Base-by-base conservation (phyloP, 768 basidiomycete genomes). In the Russula emetica region DNA sequence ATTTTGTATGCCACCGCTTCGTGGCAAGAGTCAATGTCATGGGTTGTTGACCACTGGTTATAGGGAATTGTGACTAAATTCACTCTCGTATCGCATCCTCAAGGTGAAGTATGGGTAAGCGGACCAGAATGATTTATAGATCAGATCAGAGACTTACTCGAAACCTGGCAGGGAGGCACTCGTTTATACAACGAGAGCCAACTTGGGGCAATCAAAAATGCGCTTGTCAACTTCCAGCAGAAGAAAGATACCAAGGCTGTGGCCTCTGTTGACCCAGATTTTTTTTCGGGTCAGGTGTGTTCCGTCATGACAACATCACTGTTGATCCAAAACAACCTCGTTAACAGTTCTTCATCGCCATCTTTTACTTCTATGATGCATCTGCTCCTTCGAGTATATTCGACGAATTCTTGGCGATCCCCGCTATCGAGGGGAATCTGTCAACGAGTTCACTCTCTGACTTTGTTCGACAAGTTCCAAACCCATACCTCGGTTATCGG, bases 301-400 rank as follows among this genome's bases (percentile, higher is more conserved):
- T 5, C 10, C 26, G 20, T 5, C 10, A 13, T 47, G 45, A 3
- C 5, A 5, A 5, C 3, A 24, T 24, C 22, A 24, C 45, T 4
- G n/a, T 6, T 24, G 22, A 14, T 24, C n/a, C n/a, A n/a, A n/a
- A n/a, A n/a, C n/a, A n/a, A n/a, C n/a, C n/a, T n/a, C n/a, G n/a
- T n/a, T n/a, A n/a, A n/a, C n/a, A n/a, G n/a, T n/a, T n/a, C n/a
- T 24, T 2, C 3, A 28, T 36, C 22, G 1, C n/a, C n/a, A n/a
- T n/a, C n/a, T n/a, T 58, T 9, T n/a, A 61, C 18, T 70, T 67
- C 53, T 70, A 70, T 47, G 60, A 70, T 40, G 69, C 50, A 0
- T 67, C 70, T 0, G 55, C 56, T 9, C 64, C 67, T 9, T 59
- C 26, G 0, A 63, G 67, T 8, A 34, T 66, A 7, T 69, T 70